Evolutionary conservation across 2,329 filamentous ascomycete species (phyloP), one percentile per base, ranked within the genome.

Genomic region (Myotisia sp.): DNA sequence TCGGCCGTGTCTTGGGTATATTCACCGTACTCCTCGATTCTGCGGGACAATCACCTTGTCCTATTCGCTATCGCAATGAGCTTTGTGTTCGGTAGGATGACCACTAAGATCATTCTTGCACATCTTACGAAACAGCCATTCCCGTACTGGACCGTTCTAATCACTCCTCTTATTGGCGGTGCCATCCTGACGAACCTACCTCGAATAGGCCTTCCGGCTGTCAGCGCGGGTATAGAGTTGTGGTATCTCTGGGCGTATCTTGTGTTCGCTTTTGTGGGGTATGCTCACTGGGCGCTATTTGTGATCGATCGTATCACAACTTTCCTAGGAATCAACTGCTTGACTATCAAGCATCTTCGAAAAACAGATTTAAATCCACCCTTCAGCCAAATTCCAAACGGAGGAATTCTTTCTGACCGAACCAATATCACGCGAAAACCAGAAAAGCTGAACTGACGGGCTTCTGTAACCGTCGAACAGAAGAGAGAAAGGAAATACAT

Each of bases 31-130:
- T 92, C 86, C 39, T 77, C 72, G 7, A 62, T 98, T 23, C 70
- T 92, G 52, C 60, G 63, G 22, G 76, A 92, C 40, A 94, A 95
- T 61, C 81, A 90, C 51, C 71, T 98, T 1, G 76, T 92, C 7
- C 71, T 95, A 29, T 92, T 93, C 58, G 94, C 86, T 63, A 61
- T 92, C 40, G 92, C 83, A 39, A 80, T 95, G 68, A 81, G 83
- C n/a, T 86, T 95, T 49, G 90, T 94, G 39, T 95, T 98, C 56
- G 90, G 90, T 22, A 79, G 90, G 46, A 85, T 98, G 78, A 95
- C 90, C 0, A 98, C 90, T 24, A 98, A 95, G 66, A 95, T 95
- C 59, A 98, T 98, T 52, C 75, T 98, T 12, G 87, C 90, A 2
- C 90, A 98, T 58, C 67, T 98, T 33, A 90, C 90, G 2, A 75